These are phyloP conservation scores for Leucogyrophana mollusca DNA, from an alignment of 768 basidiomycete genomes.

Conservation along the genomic window DNA sequence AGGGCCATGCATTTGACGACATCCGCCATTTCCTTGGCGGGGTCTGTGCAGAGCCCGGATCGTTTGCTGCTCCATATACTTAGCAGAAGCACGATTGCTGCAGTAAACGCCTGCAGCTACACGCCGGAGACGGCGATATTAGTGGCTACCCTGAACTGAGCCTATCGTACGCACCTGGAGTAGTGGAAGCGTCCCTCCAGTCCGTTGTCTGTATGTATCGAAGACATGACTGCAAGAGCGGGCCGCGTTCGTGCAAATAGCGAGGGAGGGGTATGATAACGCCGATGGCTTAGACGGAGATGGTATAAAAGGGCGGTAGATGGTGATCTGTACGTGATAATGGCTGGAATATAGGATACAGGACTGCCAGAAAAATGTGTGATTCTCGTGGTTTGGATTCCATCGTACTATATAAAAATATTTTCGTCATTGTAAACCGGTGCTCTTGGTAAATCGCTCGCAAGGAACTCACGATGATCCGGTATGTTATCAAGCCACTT, in stretches of 20 bases:
- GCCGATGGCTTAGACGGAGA: slow-evolving; percentile 50
- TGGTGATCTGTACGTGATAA: slow-evolving; percentile 61
- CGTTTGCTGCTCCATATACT: slow-evolving; percentile 55
- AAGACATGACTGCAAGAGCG: slow-evolving; percentile 71
- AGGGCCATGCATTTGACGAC: slow-evolving; percentile 48
- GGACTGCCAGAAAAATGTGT: slow-evolving; percentile 46
- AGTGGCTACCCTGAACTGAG: neutral
- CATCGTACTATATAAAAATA: slow-evolving; percentile 32
- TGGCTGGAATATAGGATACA: slow-evolving; percentile 50
- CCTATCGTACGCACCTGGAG: slow-evolving; percentile 23
- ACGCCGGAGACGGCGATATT: neutral
- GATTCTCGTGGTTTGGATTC: slow-evolving; percentile 42
- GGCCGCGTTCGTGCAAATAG: slow-evolving; percentile 86
- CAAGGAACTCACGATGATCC: slow-evolving; percentile 30
- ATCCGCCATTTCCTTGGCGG: slow-evolving; percentile 46
- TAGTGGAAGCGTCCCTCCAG: slow-evolving; percentile 19
- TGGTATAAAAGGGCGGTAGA: slow-evolving; percentile 81
- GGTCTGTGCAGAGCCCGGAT: slow-evolving; percentile 38
- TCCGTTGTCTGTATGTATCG: slow-evolving; percentile 49
- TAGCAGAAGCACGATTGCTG: slow-evolving; percentile 52
- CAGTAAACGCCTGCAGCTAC: slow-evolving; percentile 43
- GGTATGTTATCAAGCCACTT: slow-evolving; percentile 77
- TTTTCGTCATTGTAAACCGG: neutral
- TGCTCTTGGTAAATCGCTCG: no score
- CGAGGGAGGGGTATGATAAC: slow-evolving; percentile 60